A percentile compares a stretch with the other conserved stretches of the same genome.
These are phyloP conservation scores for Verticillium tricorpus DNA, from an alignment of 2,329 filamentous ascomycete genomes.

Conservation along the genomic window DNA sequence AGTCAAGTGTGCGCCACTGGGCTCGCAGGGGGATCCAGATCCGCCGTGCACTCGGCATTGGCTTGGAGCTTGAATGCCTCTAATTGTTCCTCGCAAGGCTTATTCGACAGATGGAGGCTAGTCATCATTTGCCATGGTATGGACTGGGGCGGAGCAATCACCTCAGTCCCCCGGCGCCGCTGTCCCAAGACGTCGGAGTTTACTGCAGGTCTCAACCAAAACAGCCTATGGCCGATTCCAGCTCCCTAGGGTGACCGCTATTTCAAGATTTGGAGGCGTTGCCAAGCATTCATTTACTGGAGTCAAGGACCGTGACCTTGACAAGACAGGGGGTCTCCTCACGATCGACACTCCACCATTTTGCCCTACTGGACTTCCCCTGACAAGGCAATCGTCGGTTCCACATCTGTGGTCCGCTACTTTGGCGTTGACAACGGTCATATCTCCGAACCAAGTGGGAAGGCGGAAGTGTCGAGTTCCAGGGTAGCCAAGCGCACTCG, in stretches of 20 bases:
- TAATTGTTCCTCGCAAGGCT: not conserved
- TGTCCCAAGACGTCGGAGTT: no score
- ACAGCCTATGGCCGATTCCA: no score
- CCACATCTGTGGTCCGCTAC: not conserved
- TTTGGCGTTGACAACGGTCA: not conserved
- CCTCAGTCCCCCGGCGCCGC: no score
- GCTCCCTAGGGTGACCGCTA: not conserved
- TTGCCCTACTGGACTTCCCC: not conserved
- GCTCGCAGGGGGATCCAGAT: not conserved
- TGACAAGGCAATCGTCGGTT: not conserved
- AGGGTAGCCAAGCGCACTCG: not conserved
- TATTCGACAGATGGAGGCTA: not conserved
- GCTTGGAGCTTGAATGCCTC: not conserved
- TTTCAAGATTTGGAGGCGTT: not conserved
- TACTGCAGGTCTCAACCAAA: no score
- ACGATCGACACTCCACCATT: not conserved
- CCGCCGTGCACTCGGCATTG: no score
- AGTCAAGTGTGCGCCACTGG: not conserved
- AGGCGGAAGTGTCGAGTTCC: not conserved
- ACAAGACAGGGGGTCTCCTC: not conserved
- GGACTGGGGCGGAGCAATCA: no score
- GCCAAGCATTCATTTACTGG: not conserved
- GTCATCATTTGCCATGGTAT: not conserved
- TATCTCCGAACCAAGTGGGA: not conserved
- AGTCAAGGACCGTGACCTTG: not conserved